These are phyloP conservation scores for Blastocystis sp. DNA, from an alignment of 352 stramenopile genomes.

Conservation along the genomic window DNA sequence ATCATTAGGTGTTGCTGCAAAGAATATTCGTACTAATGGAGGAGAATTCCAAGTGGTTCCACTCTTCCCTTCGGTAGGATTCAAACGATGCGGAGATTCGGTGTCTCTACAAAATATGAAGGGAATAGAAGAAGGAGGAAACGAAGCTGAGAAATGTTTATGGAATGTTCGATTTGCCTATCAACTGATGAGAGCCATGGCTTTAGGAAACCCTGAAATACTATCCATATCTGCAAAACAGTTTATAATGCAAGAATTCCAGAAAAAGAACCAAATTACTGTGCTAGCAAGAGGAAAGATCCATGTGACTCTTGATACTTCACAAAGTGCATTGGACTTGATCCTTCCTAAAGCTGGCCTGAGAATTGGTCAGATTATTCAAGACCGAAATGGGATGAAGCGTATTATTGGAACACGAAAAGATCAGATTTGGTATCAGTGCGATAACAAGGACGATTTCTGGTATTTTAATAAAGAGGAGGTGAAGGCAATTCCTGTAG, in stretches of 20 bases:
- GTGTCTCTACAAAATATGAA: not conserved
- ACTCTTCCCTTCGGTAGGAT: conserved; percentile 42
- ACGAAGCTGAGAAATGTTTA: not conserved
- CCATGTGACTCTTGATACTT: not conserved
- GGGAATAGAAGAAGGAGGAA: not conserved
- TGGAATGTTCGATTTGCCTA: not conserved
- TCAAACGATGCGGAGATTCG: conserved; percentile 18
- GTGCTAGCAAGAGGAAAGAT: not conserved
- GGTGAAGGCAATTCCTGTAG: not conserved
- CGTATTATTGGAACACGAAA: not conserved
- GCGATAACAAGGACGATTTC: not conserved
- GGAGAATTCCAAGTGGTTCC: not conserved
- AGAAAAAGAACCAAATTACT: not conserved
- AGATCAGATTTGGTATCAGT: not conserved
- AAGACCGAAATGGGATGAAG: not conserved
- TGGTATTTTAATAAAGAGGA: not conserved
- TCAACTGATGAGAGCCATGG: not conserved
- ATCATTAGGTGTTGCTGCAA: not conserved
- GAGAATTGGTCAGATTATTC: not conserved
- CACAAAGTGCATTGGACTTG: not conserved
- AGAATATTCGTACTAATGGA: not conserved
- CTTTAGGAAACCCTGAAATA: not conserved
- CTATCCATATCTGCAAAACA: not conserved
- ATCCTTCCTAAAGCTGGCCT: not conserved
- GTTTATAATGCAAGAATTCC: not conserved